Percentiles rank a stretch among this genome's conserved stretches.
These are phyloP conservation scores for Fraxinus sp. DNA, from an alignment of 305 asterid genomes.

Conservation along the genomic window DNA sequence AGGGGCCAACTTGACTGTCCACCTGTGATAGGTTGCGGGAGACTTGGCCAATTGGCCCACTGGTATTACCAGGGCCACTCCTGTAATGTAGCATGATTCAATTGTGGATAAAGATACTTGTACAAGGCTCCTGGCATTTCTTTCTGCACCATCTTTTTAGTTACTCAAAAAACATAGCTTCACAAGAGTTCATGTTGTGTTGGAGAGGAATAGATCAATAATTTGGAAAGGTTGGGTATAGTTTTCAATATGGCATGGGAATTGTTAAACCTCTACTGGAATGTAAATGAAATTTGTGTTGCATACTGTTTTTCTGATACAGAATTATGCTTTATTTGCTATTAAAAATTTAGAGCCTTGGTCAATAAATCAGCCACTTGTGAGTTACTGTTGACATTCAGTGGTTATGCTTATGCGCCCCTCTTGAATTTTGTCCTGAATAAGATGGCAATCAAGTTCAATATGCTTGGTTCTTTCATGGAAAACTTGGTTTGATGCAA, in stretches of 20 bases:
- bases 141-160: background rate
- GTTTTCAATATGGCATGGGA: background rate
- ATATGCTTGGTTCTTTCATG: background rate
- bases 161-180: background rate
- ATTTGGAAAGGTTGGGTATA: background rate
- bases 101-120: background rate
- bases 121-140: conserved; percentile 14
- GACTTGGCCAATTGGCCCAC: background rate
- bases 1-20: background rate
- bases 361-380: background rate
- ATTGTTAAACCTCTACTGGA: background rate
- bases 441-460: background rate
- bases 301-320: background rate
- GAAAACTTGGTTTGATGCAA: background rate
- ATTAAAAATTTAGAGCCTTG: background rate
- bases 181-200: background rate
- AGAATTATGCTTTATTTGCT: background rate
- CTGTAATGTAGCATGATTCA: background rate
- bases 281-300: background rate
- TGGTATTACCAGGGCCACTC: too few species aligned
- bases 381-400: background rate
- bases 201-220: background rate
- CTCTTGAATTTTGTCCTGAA: background rate
- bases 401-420: background rate
- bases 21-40: conserved; percentile 64